phyloP scores from a whole-genome alignment of 208 protist species.

The Phytomonas sp. region DNA sequence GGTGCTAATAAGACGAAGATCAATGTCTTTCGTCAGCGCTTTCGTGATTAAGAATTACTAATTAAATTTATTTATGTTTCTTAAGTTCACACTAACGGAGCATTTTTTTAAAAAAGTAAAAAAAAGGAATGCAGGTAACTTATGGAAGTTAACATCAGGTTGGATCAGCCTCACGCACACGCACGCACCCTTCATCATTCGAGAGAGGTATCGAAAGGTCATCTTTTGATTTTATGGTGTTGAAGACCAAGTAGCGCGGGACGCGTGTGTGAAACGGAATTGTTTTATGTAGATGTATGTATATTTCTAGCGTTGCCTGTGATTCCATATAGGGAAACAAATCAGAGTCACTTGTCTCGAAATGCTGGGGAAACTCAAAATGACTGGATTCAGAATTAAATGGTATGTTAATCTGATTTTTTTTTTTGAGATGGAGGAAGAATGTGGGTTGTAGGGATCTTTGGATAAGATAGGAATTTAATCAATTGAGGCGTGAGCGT shows the following conservation, averaged over 20 bases:
- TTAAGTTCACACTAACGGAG: not conserved
- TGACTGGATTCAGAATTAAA: not conserved
- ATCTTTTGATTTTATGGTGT: not conserved
- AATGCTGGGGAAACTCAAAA: not conserved
- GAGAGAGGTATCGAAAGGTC: not conserved
- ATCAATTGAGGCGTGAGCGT: constrained; percentile 1
- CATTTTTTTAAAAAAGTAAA: constrained; percentile 10
- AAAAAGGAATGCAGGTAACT: constrained; percentile 12
- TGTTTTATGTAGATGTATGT: not conserved
- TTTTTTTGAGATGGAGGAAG: not conserved
- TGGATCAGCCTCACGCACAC: not conserved
- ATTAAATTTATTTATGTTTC: constrained; percentile 8
- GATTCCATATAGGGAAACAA: not conserved
- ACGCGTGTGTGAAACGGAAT: not conserved
- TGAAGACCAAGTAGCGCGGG: not conserved
- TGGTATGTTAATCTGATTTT: not conserved
- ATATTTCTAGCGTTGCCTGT: not conserved
- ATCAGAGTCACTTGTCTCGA: not conserved
- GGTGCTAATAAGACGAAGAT: constrained; percentile 48
- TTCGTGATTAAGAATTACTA: constrained; percentile 24
- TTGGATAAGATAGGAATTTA: constrained; percentile 2
- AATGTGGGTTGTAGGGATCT: not conserved
- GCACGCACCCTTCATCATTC: not conserved
- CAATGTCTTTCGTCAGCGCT: constrained; percentile 65
- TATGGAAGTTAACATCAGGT: constrained; percentile 7